Base-by-base conservation (phyloP, 306 rosid genomes). In the Prunus persica region DNA sequence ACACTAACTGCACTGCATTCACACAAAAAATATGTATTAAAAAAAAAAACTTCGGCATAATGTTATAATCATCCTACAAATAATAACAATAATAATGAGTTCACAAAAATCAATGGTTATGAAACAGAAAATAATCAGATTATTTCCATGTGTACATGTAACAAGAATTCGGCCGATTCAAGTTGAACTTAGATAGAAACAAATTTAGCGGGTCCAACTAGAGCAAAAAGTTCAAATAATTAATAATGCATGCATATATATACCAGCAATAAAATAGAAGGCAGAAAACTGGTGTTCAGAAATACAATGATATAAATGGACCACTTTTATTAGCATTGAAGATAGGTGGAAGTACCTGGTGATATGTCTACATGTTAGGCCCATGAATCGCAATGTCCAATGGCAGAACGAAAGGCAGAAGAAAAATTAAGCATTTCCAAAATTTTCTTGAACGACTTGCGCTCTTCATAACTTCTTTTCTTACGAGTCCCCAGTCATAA, bases 1-100 rank as follows among this genome's bases (percentile, higher is more conserved):
- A 71, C 82, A 69, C 77, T 81, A 85, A 76, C 91, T 80, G 91
- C 66, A 76, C 91, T 80, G 91, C 66, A 84, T 69, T 66, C 78
- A 83, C 63, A 58, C 20, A 25, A 7, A 55, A 15, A 49, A 32
- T 12, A 55, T 8, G 30, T 9, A 30, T 57, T 61, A 5, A 6
- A 46, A n/a, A 3, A 24, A 56, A 18, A 45, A 20, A 55, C 56
- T 15, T 52, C n/a, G 16, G 30, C 13, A 76, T 55, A 4, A 57
- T 24, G 62, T 45, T 28, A 61, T 30, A 12, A 30, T 61, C 24
- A 32, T 58, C 38, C 14, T 25, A 20, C 27, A 24, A 8, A 57
- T 38, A 38, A 38, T 38, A 38, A 38, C 43, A 38, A 38, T 38
- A 8, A 38, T 38, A 38, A 38, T 38, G 43, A 7, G 43, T 38